phyloP scores from a whole-genome alignment of 2,329 filamentous ascomycete species.

The Teratosphaeriaceae sp. region DNA sequence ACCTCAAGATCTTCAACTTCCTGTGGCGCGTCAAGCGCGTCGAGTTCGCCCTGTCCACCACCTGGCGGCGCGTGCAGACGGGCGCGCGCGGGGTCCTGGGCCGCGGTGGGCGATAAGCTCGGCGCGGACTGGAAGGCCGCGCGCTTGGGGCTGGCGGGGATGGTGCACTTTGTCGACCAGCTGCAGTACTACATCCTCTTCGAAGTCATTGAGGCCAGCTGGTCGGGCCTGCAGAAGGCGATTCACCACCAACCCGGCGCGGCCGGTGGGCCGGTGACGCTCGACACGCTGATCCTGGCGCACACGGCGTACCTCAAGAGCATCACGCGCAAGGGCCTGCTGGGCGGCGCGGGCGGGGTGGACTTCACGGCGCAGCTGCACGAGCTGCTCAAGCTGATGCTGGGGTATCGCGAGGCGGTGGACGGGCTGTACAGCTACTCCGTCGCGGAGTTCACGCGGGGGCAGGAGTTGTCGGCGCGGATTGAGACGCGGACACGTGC shows the following conservation, averaged over 20 bases:
- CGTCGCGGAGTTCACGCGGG: conserved; percentile 84
- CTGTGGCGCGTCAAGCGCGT: conserved; percentile 97
- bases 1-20: conserved; percentile 98
- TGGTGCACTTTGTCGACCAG: conserved; percentile 97
- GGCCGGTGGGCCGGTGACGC: conserved; percentile 47
- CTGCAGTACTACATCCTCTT: conserved; percentile 98
- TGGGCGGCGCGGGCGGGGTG: conserved; percentile 57
- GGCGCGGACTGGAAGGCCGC: conserved; percentile 76
- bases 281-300: conserved; percentile 90
- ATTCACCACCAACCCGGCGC: conserved; percentile 68
- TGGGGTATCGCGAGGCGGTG: conserved; percentile 85
- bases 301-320: conserved; percentile 86
- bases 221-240: conserved; percentile 80
- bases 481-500: conserved; percentile 60
- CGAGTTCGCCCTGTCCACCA: conserved; percentile 84
- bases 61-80: conserved; percentile 94
- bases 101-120: conserved; percentile 58
- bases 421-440: conserved; percentile 93
- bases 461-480: conserved; percentile 77
- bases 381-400: conserved; percentile 88
- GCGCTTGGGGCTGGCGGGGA: conserved; percentile 83
- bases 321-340: conserved; percentile 91
- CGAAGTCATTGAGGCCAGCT: conserved; percentile 94
- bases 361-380: conserved; percentile 87
- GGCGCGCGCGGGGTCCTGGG: conserved; percentile 86